phyloP scores from a whole-genome alignment of 2,329 filamentous ascomycete genomes.

The Xenoacremonium recifei region DNA sequence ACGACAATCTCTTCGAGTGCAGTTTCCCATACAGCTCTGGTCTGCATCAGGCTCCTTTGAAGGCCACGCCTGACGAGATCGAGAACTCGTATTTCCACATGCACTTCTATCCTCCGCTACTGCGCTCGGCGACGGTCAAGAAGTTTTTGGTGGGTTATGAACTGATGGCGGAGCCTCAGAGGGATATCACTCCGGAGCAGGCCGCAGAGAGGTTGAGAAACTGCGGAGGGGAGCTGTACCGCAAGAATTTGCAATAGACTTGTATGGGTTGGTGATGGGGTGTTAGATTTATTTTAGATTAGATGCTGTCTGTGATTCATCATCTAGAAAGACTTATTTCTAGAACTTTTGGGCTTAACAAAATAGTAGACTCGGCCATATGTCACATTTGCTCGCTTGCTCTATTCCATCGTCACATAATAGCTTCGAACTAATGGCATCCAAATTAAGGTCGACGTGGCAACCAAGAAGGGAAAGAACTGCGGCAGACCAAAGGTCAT shows the following conservation, averaged over 20 bases:
- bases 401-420: constrained; percentile 55
- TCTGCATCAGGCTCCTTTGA: constrained; percentile 89
- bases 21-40: constrained; percentile 97
- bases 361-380: too few relatives aligned
- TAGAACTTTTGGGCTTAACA: too few relatives aligned
- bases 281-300: too few relatives aligned
- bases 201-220: constrained; percentile 74
- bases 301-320: too few relatives aligned
- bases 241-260: constrained; percentile 54
- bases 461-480: constrained; percentile 53
- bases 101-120: constrained; percentile 93
- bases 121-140: constrained; percentile 88
- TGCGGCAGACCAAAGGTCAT: constrained; percentile 62
- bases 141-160: constrained; percentile 98
- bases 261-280: too few relatives aligned
- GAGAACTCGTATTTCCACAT: constrained; percentile 91
- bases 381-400: background rate
- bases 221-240: constrained; percentile 81
- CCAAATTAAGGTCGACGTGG: constrained; percentile 54
- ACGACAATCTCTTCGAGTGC: constrained; percentile 96
- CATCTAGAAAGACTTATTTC: too few relatives aligned
- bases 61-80: constrained; percentile 77
- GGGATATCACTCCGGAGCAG: constrained; percentile 97
- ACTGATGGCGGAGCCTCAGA: constrained; percentile 94
- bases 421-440: constrained; percentile 66